These are phyloP conservation scores for Kernera saxatilis DNA, from an alignment of 345 rosid genomes.

Conservation along the genomic window DNA sequence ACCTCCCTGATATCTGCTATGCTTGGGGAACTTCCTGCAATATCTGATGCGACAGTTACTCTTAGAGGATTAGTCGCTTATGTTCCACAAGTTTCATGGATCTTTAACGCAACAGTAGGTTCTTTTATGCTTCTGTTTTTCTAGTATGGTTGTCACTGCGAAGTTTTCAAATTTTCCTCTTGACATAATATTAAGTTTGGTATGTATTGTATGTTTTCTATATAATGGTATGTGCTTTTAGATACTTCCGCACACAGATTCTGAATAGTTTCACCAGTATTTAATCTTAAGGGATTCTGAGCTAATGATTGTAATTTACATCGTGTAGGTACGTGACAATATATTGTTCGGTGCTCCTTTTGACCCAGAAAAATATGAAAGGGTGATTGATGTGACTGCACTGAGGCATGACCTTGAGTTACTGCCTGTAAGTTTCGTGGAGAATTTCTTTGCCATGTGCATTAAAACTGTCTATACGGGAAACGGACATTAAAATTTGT, in stretches of 20 bases:
- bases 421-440: constrained; percentile 64
- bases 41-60: constrained; percentile 55
- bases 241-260: background rate
- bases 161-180: background rate
- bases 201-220: constrained; percentile 3
- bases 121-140: constrained; percentile 7
- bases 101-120: constrained; percentile 96
- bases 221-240: background rate
- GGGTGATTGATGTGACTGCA: constrained; percentile 84
- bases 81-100: constrained; percentile 99
- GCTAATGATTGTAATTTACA: constrained; percentile 3
- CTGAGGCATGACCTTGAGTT: constrained; percentile 90
- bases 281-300: background rate
- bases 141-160: background rate
- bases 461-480: background rate
- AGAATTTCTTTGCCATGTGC: background rate
- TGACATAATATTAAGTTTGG: background rate
- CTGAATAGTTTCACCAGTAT: background rate
- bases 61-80: constrained; percentile 87
- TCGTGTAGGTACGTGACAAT: constrained; percentile 79
- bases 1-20: constrained; percentile 93
- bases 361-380: constrained; percentile 68
- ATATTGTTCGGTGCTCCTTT: constrained; percentile 88
- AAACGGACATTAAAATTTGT: background rate
- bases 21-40: constrained; percentile 96